Base-by-base conservation (phyloP, 1,284 basidiomycete genomes). In the Sporisorium reilianum region DNA sequence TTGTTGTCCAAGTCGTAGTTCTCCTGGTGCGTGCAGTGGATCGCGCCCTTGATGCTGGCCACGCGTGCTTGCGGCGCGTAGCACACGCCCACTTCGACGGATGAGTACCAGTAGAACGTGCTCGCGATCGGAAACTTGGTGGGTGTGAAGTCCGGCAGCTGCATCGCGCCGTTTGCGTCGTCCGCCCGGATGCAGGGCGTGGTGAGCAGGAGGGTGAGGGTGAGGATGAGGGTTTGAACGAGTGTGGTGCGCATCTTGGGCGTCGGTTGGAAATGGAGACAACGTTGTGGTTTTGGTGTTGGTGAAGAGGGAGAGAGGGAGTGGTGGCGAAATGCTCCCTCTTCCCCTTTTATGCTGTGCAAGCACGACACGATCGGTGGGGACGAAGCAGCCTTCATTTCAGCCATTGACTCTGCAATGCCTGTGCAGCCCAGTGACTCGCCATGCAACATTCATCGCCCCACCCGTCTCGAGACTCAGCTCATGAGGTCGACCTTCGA, bases 31-130 rank as follows among this genome's bases (percentile, higher is more conserved):
- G 56, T 57, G 48, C 72, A 75, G 56, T 70, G 53, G 9, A 70
- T 32, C 1, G 56, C 48, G 2, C 63, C 63, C 18, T 64, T 64
- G 59, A 68, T 42, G 62, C 65, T 68, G 23, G 22, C 60, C 14
- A 65, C 32, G 11, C 71, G 71, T 1, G 55, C 62, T 23, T 54
- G 28, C 2, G 71, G 71, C 12, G 4, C 42, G 65, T 64, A 74
- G 65, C 71, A 74, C 7, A 74, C 65, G 25, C 64, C 71, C 1
- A 74, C 32, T 40, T 74, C 71, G 46, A 74, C 71, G 7, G 71
- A 68, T 10, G 71, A 68, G 55, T 68, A 74, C 64, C 64, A 74
- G 58, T 61, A 61, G 45, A 68, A 68, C 14, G 65, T 74, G 44
- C 34, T 50, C 0, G 71, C 61, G 2, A 74, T 7, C 6, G 62